phyloP scores from a whole-genome alignment of 192 early-diverging fungal species.

The Phlyctochytrium bullatum region DNA sequence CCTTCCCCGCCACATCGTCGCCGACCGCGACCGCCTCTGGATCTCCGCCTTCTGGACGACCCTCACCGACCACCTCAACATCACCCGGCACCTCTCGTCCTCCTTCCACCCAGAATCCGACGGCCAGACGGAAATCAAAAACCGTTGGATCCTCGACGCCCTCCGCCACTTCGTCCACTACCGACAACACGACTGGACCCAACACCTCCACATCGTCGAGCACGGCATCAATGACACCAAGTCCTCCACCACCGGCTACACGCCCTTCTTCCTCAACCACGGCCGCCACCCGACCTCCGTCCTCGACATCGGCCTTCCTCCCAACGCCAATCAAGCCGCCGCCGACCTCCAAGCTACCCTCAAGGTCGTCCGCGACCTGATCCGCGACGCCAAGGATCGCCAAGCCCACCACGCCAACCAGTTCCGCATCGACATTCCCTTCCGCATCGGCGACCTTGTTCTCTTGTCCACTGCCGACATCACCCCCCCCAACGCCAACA shows the following conservation, averaged over 20 bases:
- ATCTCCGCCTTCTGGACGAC: conserved; percentile 29
- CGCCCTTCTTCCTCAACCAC: conserved; percentile 29
- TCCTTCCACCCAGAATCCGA: conserved; percentile 16
- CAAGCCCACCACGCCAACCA: conserved; percentile 2
- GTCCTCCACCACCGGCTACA: conserved; percentile 16
- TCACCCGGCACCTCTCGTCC: conserved; percentile 32
- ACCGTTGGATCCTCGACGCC: conserved; percentile 5
- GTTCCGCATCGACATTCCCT: background rate
- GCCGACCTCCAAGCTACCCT: background rate
- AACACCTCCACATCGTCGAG: conserved; percentile 38
- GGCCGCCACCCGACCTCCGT: conserved; percentile 16
- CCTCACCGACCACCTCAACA: conserved; percentile 16
- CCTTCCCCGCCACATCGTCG: conserved; percentile 40
- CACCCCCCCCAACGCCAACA: background rate
- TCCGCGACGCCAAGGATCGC: background rate
- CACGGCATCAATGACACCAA: conserved; percentile 54
- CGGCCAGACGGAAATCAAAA: conserved; percentile 27
- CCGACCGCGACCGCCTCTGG: conserved; percentile 42
- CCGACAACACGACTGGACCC: conserved; percentile 39
- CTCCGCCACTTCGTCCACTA: conserved; percentile 32
- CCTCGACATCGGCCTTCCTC: background rate
- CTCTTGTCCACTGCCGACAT: conserved; percentile 11
- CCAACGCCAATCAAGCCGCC: background rate
- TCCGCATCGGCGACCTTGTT: conserved; percentile 19
- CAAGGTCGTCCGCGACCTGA: background rate